A percentile compares a stretch with the other conserved stretches of the same genome.
Conservation (phyloP, 2,329 filamentous ascomycete species). For the Fusarium siculi region DNA sequence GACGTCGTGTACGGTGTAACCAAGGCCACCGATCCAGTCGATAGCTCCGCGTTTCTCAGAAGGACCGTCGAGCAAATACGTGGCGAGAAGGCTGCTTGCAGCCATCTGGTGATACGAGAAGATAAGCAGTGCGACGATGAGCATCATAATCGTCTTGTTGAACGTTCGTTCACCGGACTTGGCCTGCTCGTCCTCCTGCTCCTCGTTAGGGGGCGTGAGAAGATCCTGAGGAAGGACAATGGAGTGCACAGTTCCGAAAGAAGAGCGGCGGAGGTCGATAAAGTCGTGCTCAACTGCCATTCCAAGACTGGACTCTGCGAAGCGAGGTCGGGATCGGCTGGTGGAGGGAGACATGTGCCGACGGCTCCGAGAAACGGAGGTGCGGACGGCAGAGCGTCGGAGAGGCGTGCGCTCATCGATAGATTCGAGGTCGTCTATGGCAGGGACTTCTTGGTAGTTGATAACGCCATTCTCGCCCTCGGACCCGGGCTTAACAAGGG, state of each 20-base stretch:
- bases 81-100: constrained; percentile 55
- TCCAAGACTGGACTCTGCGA: constrained; percentile 37
- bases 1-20: constrained; percentile 72
- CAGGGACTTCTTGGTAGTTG: constrained; percentile 37
- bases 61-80: constrained; percentile 54
- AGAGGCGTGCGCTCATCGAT: constrained; percentile 31
- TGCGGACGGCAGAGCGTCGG: constrained; percentile 32
- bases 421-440: constrained; percentile 37
- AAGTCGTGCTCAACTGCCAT: constrained; percentile 38
- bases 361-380: constrained; percentile 15
- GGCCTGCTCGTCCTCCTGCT: constrained; percentile 17
- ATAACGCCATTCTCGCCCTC: neutral
- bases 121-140: constrained; percentile 53
- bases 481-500: constrained; percentile 39
- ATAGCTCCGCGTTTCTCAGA: constrained; percentile 36
- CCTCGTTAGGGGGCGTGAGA: constrained; percentile 26
- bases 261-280: constrained; percentile 45
- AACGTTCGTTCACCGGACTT: constrained; percentile 43
- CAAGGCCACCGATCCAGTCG: constrained; percentile 69
- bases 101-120: constrained; percentile 60
- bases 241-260: constrained; percentile 56
- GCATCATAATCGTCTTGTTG: constrained; percentile 50
- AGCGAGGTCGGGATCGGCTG: constrained; percentile 32
- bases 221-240: constrained; percentile 47
- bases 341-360: constrained; percentile 29